Percentiles rank a stretch among this genome's conserved stretches.
Conservation (phyloP, 495 filamentous ascomycete species). For the Lichina pygmaea region DNA sequence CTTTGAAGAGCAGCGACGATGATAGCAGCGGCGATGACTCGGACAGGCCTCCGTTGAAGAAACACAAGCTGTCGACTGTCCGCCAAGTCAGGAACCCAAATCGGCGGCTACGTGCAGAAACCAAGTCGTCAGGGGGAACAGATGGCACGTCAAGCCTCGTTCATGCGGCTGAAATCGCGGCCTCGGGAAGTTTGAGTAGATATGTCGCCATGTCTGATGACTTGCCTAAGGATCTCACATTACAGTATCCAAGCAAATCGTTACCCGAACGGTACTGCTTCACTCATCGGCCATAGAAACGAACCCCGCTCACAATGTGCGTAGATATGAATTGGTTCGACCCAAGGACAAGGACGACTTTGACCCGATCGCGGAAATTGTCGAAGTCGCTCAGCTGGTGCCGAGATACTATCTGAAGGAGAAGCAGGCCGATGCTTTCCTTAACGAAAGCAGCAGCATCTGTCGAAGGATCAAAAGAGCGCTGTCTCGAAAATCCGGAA, state of each 20-base stretch:
- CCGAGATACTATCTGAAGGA: conserved; percentile 45
- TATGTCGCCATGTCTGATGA: conserved; percentile 19
- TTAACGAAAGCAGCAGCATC: conserved; percentile 45
- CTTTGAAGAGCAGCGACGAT: too few relatives aligned
- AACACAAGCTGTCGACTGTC: too few relatives aligned
- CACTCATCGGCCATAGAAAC: background rate
- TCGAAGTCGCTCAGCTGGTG: conserved; percentile 48
- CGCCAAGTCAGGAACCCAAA: too few relatives aligned
- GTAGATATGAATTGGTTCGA: conserved; percentile 50
- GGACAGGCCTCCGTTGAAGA: too few relatives aligned
- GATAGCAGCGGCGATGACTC: too few relatives aligned
- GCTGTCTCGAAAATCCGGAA: conserved; percentile 30
- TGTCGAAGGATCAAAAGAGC: conserved; percentile 43
- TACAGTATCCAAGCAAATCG: conserved; percentile 50
- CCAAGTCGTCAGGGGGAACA: conserved; percentile 17
- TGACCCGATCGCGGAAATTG: conserved; percentile 62
- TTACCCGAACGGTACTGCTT: conserved; percentile 33
- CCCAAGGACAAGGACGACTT: conserved; percentile 56
- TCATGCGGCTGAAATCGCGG: conserved; percentile 41
- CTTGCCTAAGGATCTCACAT: conserved; percentile 3
- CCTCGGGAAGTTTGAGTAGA: conserved; percentile 16
- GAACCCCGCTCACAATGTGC: background rate
- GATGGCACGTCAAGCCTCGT: conserved; percentile 25
- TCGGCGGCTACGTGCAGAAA: too few relatives aligned
- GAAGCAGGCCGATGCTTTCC: conserved; percentile 33